Percentiles rank a stretch among this genome's conserved stretches.
These are phyloP conservation scores for Aeschynomene evenia DNA, from an alignment of 306 rosid genomes.

Conservation along the genomic window DNA sequence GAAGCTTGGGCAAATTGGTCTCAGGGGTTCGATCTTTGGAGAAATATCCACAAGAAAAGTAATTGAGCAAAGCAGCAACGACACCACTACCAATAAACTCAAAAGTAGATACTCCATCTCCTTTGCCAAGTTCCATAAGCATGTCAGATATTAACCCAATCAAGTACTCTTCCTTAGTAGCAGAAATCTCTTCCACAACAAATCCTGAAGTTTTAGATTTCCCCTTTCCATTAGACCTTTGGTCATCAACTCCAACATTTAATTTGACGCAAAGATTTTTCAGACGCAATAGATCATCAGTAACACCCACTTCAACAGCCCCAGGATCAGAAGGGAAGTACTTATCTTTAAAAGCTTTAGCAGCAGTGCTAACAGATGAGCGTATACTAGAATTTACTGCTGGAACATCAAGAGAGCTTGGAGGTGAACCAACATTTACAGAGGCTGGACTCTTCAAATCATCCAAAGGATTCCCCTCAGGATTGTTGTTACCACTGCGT, in stretches of 20 bases:
- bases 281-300: constrained; percentile 79
- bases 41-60: constrained; percentile 87
- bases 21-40: constrained; percentile 75
- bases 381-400: constrained; percentile 69
- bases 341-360: constrained; percentile 82
- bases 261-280: constrained; percentile 81
- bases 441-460: constrained; percentile 64
- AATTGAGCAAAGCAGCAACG: constrained; percentile 79
- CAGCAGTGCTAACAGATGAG: constrained; percentile 71
- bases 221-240: constrained; percentile 72
- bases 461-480: constrained; percentile 71
- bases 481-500: constrained; percentile 64
- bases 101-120: constrained; percentile 98
- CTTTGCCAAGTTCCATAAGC: constrained; percentile 89
- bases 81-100: constrained; percentile 99
- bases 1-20: constrained; percentile 76
- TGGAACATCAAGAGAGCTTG: constrained; percentile 72
- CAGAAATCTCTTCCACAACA: constrained; percentile 47
- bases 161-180: constrained; percentile 64
- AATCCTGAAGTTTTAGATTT: constrained; percentile 75
- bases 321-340: constrained; percentile 85
- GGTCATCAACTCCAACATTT: constrained; percentile 75
- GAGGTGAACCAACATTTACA: constrained; percentile 71
- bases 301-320: constrained; percentile 78
- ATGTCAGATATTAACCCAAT: constrained; percentile 77